Percentiles rank a stretch among this genome's conserved stretches.
Conservation (phyloP, 1,139 yeast species). For the Geotrichum citri-aurantii region DNA sequence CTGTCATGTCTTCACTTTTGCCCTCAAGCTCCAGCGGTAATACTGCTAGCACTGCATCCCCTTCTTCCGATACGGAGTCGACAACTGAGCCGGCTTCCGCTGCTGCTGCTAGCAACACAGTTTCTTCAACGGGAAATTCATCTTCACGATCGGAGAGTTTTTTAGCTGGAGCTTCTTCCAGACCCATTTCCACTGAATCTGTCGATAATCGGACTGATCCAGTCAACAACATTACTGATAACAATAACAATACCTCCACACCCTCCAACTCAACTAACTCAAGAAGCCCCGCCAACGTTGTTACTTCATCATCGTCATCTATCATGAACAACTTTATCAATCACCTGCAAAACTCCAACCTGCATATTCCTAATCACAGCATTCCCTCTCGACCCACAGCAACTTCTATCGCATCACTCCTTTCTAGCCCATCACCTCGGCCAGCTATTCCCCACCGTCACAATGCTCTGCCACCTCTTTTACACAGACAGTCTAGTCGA, state of each 20-base stretch:
- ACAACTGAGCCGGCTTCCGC: background rate
- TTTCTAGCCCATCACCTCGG: background rate
- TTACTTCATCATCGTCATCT: background rate
- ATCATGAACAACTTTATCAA: background rate
- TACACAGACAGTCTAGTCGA: background rate
- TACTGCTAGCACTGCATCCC: background rate
- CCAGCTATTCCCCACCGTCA: background rate
- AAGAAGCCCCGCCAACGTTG: background rate
- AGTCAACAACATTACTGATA: background rate
- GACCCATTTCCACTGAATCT: background rate
- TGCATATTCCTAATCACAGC: background rate
- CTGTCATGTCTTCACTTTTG: constrained; percentile 15
- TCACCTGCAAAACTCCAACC: background rate
- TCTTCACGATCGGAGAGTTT: background rate
- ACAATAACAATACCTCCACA: background rate
- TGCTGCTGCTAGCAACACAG: background rate
- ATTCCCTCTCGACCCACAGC: background rate
- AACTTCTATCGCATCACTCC: background rate
- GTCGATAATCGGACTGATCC: background rate
- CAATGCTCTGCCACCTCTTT: background rate
- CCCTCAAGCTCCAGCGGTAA: constrained; percentile 10
- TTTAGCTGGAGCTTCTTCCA: background rate
- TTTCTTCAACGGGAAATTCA: background rate
- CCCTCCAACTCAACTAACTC: background rate
- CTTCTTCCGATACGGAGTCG: background rate